phyloP scores from a whole-genome alignment of 139 green algal species.

The Chlamydomonas sp. region DNA sequence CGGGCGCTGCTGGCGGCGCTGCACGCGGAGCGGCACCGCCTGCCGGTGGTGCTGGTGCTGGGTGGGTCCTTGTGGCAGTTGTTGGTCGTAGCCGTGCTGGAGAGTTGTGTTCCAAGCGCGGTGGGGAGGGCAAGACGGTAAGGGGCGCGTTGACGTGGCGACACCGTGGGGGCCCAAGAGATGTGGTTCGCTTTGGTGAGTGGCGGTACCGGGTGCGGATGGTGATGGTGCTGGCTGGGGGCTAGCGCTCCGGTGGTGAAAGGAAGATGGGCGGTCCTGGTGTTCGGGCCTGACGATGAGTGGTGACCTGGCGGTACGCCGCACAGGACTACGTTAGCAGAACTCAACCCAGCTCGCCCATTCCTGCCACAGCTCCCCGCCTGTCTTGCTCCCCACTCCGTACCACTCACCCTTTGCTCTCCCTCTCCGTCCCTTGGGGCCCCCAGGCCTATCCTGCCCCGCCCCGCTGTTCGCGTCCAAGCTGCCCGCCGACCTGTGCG shows the following conservation, averaged over 20 bases:
- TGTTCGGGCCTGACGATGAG: no score
- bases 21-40: slow-evolving; percentile 29
- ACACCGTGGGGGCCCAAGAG: background rate
- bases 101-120: background rate
- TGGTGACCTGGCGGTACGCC: no score
- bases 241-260: no score
- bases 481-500: slow-evolving; percentile 11
- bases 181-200: no score
- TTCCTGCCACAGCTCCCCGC: background rate
- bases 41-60: slow-evolving; percentile 33
- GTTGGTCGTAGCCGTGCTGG: background rate
- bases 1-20: slow-evolving; percentile 29
- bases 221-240: no score
- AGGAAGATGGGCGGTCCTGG: no score
- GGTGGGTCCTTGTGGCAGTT: background rate
- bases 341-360: background rate
- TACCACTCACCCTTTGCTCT: background rate
- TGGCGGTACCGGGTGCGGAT: no score
- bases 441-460: slow-evolving; percentile 13
- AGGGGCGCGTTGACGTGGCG: background rate
- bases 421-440: background rate
- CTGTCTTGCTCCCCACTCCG: background rate
- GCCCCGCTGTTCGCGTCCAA: slow-evolving; percentile 2
- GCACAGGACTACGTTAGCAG: background rate
- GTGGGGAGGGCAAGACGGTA: background rate